Conservation (phyloP, 2,329 filamentous ascomycete genomes). For the Penicillium corylophilum region DNA sequence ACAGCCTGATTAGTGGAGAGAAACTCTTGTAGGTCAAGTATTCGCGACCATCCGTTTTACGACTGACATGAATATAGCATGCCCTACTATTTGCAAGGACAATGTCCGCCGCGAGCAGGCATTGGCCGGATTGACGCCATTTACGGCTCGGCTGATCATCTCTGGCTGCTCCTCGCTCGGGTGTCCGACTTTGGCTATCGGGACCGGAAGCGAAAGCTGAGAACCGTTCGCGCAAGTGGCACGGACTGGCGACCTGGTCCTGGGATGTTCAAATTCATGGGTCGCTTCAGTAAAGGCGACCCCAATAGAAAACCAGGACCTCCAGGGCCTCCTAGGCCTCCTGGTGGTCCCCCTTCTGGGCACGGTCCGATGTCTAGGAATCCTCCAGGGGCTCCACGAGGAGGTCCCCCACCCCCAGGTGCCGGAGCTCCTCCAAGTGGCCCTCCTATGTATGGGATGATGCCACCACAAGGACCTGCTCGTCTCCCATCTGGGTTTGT, state of each 20-base stretch:
- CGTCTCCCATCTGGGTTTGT: conserved; percentile 54
- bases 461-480: conserved; percentile 42
- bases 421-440: conserved; percentile 13
- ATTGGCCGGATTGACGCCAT: conserved; percentile 75
- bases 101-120: conserved; percentile 80
- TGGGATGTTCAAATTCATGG: conserved; percentile 46
- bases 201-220: conserved; percentile 76
- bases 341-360: background rate
- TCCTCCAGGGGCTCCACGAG: conserved; percentile 13
- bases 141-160: conserved; percentile 85
- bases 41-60: background rate
- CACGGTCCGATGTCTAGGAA: conserved; percentile 1
- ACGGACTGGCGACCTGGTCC: conserved; percentile 56
- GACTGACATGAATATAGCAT: conserved; percentile 56
- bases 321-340: conserved; percentile 10
- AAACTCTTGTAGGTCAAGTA: conserved; percentile 69
- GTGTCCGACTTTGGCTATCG: conserved; percentile 74
- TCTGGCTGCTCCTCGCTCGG: conserved; percentile 77
- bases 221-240: conserved; percentile 60
- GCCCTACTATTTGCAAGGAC: conserved; percentile 77
- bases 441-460: conserved; percentile 52
- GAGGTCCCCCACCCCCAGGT: conserved; percentile 6
- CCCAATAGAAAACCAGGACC: conserved; percentile 11
- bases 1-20: conserved; percentile 84
- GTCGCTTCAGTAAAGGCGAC: conserved; percentile 25